Base-by-base conservation (phyloP, 2,329 filamentous ascomycete species). In the Emmonsiellopsis sp. region DNA sequence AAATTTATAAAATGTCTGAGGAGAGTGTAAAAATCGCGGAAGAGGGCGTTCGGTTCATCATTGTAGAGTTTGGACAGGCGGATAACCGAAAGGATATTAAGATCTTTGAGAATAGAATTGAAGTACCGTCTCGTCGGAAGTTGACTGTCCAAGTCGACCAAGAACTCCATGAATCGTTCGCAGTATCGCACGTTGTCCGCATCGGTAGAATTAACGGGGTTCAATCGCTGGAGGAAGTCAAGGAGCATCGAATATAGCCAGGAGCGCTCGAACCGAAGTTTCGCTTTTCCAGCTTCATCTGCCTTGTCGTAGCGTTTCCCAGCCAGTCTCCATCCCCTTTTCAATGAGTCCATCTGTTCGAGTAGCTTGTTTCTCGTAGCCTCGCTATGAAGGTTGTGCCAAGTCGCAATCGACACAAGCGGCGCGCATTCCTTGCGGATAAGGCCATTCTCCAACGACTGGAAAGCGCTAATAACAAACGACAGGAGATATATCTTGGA, bases 391-490 rank as follows among this genome's bases (percentile, higher is more conserved):
- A 98, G 74, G 65, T 95, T 94, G 64, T 97, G 88, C 93, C 93
- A 98, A 62, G 93, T 89, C 1, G 88, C 86, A 62, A 98, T 95
- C 10, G 90, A 93, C 17, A 98, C 92, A 50, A 98, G 75, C 1
- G 94, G 89, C 6, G 92, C 93, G 70, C 93, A 97, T 75, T 98
- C 93, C 69, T 96, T 97, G 57, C 93, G 85, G 49, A 98, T 87
- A 53, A 95, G 81, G 39, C 82, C 81, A 65, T 84, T 91, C 68
- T 98, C 94, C 34, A 98, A 77, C 46, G 90, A 96, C 69, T 97
- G 91, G 66, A 96, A 98, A 37, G 92, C 88, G 60, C 85, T 83
- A 49, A 95, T 94, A 57, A 97, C 78, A 70, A 97, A 97, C 27
- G 82, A 86, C 21, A 98, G 75, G n/a, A 97, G 80, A 51, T 95